These are phyloP conservation scores for Metschnikowia similis DNA, from an alignment of 805 yeast genomes.

Conservation along the genomic window DNA sequence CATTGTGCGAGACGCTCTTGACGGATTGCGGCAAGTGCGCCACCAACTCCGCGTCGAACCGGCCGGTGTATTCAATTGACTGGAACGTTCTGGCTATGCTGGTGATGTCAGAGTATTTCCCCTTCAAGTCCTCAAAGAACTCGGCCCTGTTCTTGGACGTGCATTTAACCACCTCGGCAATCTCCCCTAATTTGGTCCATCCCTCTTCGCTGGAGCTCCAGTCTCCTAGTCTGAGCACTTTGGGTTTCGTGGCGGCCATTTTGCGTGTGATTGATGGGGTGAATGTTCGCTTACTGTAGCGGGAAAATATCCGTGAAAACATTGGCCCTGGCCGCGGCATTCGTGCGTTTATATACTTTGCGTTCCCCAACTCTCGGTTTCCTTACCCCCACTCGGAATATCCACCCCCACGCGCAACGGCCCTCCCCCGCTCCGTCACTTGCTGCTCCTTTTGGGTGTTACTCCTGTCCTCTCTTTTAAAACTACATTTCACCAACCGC, in stretches of 20 bases:
- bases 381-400: slow-evolving; percentile 2
- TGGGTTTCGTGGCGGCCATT: slow-evolving; percentile 13
- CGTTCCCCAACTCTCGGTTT: background rate
- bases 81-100: slow-evolving; percentile 51
- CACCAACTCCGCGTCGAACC: slow-evolving; percentile 60
- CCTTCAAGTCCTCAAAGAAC: slow-evolving; percentile 40
- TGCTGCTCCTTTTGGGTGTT: too few relatives aligned
- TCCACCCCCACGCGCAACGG: slow-evolving; percentile 5
- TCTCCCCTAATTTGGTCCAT: slow-evolving; percentile 14
- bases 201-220: slow-evolving; percentile 12
- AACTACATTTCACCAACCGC: background rate
- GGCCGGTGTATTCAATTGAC: slow-evolving; percentile 52
- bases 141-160: slow-evolving; percentile 33
- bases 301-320: background rate
- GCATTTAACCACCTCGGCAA: slow-evolving; percentile 36
- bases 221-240: slow-evolving; percentile 17
- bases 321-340: background rate
- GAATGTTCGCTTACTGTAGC: background rate
- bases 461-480: too few relatives aligned
- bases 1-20: slow-evolving; percentile 53
- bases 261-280: background rate
- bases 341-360: slow-evolving; percentile 2
- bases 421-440: slow-evolving; percentile 2
- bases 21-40: slow-evolving; percentile 51
- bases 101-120: slow-evolving; percentile 41